Evolutionary conservation across 2,329 filamentous ascomycete genomes (phyloP).

Genomic region (Neospermospora avenae): DNA sequence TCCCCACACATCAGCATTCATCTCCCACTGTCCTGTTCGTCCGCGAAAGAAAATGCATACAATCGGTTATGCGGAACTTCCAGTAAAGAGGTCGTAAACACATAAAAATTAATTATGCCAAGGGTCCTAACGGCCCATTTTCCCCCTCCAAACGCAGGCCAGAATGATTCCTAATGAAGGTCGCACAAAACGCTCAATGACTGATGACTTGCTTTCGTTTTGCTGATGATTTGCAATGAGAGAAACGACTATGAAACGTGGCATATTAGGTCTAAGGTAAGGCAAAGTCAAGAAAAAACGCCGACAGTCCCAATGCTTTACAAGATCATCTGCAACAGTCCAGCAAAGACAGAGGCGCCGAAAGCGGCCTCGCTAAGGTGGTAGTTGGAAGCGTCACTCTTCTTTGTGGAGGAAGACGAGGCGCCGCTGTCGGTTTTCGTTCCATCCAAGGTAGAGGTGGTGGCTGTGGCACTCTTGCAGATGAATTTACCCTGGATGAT

Average conservation of each 20-base stretch:
- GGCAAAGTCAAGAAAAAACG: conserved; percentile 35
- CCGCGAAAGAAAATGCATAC: conserved; percentile 1
- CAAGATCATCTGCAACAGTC: conserved; percentile 43
- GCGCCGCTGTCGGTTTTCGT: conserved; percentile 32
- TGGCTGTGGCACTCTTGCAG: conserved; percentile 37
- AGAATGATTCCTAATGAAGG: conserved; percentile 21
- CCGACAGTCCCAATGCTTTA: conserved; percentile 38
- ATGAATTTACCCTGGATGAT: conserved; percentile 46
- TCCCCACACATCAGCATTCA: background rate
- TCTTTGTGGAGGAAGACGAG: conserved; percentile 26
- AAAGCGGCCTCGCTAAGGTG: conserved; percentile 37
- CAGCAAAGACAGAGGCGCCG: conserved; percentile 43
- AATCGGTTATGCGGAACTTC: conserved; percentile 5
- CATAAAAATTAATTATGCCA: conserved; percentile 17
- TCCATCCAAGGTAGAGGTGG: conserved; percentile 27
- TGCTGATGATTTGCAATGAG: conserved; percentile 19
- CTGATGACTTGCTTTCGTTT: conserved; percentile 18
- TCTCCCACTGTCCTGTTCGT: background rate
- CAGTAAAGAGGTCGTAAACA: conserved; percentile 5
- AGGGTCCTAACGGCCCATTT: conserved; percentile 7
- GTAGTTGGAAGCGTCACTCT: conserved; percentile 39
- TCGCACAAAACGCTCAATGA: conserved; percentile 28
- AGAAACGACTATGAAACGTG: conserved; percentile 32
- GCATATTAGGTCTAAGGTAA: conserved; percentile 37
- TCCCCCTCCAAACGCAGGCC: background rate